A percentile compares a stretch with the other conserved stretches of the same genome.
These are phyloP conservation scores for Lactuca sativa DNA, from an alignment of 129 eudicot genomes.

Conservation along the genomic window DNA sequence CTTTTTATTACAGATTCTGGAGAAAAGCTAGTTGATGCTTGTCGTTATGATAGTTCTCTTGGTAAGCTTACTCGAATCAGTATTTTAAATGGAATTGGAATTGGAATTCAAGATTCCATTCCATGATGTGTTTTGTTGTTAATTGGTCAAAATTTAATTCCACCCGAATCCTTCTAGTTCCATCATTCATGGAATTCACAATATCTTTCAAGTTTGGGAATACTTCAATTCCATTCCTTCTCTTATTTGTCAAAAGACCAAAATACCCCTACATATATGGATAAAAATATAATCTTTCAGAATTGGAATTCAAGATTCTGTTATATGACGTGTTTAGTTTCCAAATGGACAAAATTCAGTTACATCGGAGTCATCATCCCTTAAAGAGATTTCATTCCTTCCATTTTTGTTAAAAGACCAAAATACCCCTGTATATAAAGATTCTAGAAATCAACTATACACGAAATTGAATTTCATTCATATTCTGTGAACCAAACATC, in stretches of 20 bases:
- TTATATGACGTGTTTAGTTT: too few species aligned
- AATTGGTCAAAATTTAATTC: not conserved
- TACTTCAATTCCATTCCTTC: not conserved
- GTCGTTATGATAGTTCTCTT: constrained; percentile 79
- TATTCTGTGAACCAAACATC: not conserved
- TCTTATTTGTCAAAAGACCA: not conserved
- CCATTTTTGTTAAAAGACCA: not conserved
- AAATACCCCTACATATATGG: not conserved
- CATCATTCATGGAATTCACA: not conserved
- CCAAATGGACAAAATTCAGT: too few species aligned
- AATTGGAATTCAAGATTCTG: too few species aligned
- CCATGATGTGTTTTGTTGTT: not conserved
- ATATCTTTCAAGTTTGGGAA: not conserved
- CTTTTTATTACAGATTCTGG: constrained; percentile 41
- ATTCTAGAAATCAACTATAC: too few species aligned
- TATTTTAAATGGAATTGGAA: not conserved
- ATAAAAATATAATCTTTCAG: too few species aligned
- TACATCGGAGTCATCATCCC: too few species aligned
- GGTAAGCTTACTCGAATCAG: constrained; percentile 39
- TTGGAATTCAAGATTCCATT: not conserved
- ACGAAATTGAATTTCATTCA: not conserved
- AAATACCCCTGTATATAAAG: not conserved
- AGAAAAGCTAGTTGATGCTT: constrained; percentile 35
- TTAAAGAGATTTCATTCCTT: too few species aligned
- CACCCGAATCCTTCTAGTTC: not conserved